phyloP scores from a whole-genome alignment of 768 basidiomycete species.

The Rhodotorula graminis region DNA sequence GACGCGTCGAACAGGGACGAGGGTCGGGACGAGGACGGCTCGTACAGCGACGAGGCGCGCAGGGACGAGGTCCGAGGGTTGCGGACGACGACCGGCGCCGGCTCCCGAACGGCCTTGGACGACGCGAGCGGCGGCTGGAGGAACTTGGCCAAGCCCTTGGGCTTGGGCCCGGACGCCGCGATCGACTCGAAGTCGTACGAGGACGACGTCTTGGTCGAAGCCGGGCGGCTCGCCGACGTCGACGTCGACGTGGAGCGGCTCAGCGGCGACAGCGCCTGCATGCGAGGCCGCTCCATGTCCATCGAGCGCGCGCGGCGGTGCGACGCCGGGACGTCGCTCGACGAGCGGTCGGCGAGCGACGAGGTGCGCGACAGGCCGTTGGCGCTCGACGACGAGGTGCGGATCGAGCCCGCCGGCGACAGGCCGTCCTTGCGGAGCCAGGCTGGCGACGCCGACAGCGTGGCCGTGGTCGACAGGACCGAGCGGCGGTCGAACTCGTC shows the following conservation, averaged over 20 bases:
- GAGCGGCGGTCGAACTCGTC: background rate
- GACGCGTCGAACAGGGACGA: background rate
- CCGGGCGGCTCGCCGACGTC: background rate
- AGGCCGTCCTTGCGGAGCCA: constrained; percentile 8
- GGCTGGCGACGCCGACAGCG: background rate
- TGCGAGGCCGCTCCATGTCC: constrained; percentile 6
- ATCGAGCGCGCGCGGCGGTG: constrained; percentile 22
- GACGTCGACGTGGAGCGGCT: constrained; percentile 13
- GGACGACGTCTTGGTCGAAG: background rate
- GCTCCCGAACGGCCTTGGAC: constrained; percentile 1
- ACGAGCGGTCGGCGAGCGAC: background rate
- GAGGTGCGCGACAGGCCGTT: constrained; percentile 1
- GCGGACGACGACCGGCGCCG: background rate
- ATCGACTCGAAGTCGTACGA: constrained; percentile 8
- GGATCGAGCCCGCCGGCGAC: background rate
- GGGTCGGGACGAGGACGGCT: background rate
- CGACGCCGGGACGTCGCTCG: background rate
- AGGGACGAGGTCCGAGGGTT: background rate
- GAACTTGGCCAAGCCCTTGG: constrained; percentile 4
- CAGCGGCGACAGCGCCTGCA: constrained; percentile 5
- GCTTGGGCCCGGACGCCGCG: background rate
- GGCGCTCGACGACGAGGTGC: background rate
- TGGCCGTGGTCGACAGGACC: background rate
- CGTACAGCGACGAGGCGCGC: constrained; percentile 2
- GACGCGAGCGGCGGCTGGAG: constrained; percentile 26